Evolutionary conservation across 2,329 filamentous ascomycete species (phyloP).

Genomic region (Beauveria rudraprayagi): DNA sequence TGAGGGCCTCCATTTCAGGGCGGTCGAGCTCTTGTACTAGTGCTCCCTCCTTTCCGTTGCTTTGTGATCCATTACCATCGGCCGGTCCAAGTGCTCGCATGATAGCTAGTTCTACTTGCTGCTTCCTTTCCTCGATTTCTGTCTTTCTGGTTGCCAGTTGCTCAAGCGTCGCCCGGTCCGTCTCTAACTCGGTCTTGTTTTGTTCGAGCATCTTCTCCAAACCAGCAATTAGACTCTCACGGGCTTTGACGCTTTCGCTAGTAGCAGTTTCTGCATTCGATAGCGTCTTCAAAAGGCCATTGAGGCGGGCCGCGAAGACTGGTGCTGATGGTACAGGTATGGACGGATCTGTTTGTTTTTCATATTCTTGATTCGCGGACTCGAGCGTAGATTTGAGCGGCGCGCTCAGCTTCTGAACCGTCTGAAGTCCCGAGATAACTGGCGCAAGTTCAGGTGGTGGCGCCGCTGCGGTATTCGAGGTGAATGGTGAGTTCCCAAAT

Average conservation of each 20-base stretch:
- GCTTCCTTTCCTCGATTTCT: constrained; percentile 73
- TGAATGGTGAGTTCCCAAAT: constrained; percentile 48
- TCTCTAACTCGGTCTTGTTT: constrained; percentile 60
- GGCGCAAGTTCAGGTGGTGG: constrained; percentile 56
- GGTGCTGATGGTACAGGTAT: constrained; percentile 68
- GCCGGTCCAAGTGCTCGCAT: constrained; percentile 70
- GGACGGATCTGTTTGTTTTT: constrained; percentile 68
- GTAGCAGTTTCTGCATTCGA: constrained; percentile 85
- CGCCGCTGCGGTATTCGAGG: constrained; percentile 43
- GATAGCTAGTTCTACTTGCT: constrained; percentile 83
- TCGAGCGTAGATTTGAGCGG: constrained; percentile 59
- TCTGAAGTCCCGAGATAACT: constrained; percentile 66
- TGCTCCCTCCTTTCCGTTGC: constrained; percentile 37
- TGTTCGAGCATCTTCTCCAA: constrained; percentile 74
- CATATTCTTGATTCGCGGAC: constrained; percentile 72
- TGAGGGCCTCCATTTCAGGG: constrained; percentile 78
- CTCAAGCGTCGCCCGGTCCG: constrained; percentile 59
- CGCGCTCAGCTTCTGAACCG: constrained; percentile 63
- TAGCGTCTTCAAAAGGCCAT: constrained; percentile 80
- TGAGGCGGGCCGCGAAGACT: constrained; percentile 84
- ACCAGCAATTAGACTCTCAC: constrained; percentile 66
- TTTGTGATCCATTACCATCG: constrained; percentile 40
- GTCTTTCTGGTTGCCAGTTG: constrained; percentile 59
- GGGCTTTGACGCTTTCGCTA: constrained; percentile 79
- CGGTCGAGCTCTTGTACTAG: constrained; percentile 55